Evolutionary conservation across 2,329 filamentous ascomycete genomes (phyloP), one percentile per base, ranked within the genome.

Genomic region (Beauveria brongniartii): DNA sequence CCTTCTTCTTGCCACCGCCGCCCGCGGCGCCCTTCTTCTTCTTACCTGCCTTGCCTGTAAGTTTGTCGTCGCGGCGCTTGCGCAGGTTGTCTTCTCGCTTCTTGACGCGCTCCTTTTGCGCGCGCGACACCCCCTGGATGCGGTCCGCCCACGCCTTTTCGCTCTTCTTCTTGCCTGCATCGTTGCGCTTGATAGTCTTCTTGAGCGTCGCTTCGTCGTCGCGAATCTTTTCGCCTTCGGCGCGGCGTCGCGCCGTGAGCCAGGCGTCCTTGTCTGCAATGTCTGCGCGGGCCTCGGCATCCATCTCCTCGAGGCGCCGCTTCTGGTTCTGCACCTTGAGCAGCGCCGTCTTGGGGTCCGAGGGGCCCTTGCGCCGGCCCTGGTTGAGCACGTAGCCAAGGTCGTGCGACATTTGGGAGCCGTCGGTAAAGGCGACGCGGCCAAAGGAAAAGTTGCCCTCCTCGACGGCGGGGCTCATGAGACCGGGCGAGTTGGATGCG

Each of bases 161-260:
- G 71, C 90, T 95, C 84, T 94, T 96, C 75, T 87, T 88, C 84
- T 97, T 97, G 57, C 83, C 79, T 66, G 87, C 85, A 69, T 97
- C 91, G 78, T 96, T 95, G 66, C 93, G 87, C 82, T 97, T 97
- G 66, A 97, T 80, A 0, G 92, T 90, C 80, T 96, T 97, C 81
- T 96, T 97, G 30, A 99, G 81, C 61, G 96, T 77, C 51, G 83
- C 85, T 64, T 91, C 91, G 72, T 96, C 91, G 70, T 97, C 92
- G 63, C 86, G 86, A 40, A 97, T 88, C 71, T 91, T 90, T 70
- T 96, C 92, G 54, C 94, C 94, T 72, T 96, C 90, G 1, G 89
- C 91, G 26, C 89, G 86, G 74, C 91, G 91, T 74, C 93, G 89
- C 2, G 94, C 94, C 53, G 90, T 93, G 62, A 97, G 80, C 94